Base-by-base conservation (phyloP, 305 asterid genomes). In the Petunia hybrid region DNA sequence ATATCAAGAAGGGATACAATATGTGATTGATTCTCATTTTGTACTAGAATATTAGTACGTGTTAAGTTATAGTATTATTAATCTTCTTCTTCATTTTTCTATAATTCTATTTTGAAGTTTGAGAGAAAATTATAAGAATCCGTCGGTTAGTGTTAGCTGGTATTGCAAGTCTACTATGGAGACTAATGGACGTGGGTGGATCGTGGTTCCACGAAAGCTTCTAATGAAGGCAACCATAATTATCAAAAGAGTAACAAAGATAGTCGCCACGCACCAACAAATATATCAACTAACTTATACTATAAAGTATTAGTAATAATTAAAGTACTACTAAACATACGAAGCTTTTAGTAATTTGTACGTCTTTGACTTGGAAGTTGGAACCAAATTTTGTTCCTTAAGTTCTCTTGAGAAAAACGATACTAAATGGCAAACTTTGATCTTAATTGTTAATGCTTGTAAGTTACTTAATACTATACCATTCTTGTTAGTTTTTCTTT, bases 151-250 rank as follows among this genome's bases (percentile, higher is more conserved):
- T 42, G 35, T n/a, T 4, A 7, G 39, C 5, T 42, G 75, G 8
- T 67, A 67, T n/a, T 42, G 39, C 14, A 2, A 1, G 39, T 41
- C 8, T 67, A 42, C 16, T n/a, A 3, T 8, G 0, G 10, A 2
- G 3, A 51, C 8, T 9, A 51, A 0, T 51, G 56, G 78, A 22
- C 31, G 62, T 48, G 12, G 6, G 45, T 71, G 63, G 78, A 22
- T 22, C 31, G 31, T 22, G 31, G 78, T 48, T 70, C 62, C 62
- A 48, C 45, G 35, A 9, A 10, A 48, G 4, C 62, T 73, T 73
- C 78, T 73, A 73, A 46, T 10, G 77, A 70, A 70, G 60, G 77
- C 77, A 68, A 68, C 12, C 77, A 70, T 70, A 45, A 71, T 73
- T 73, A 3, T 35, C 48, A 1, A 73, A 73, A 48, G 45, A 48